Conservation (phyloP, 192 early-diverging fungal species). For the Thoreauomyces humboldtii region DNA sequence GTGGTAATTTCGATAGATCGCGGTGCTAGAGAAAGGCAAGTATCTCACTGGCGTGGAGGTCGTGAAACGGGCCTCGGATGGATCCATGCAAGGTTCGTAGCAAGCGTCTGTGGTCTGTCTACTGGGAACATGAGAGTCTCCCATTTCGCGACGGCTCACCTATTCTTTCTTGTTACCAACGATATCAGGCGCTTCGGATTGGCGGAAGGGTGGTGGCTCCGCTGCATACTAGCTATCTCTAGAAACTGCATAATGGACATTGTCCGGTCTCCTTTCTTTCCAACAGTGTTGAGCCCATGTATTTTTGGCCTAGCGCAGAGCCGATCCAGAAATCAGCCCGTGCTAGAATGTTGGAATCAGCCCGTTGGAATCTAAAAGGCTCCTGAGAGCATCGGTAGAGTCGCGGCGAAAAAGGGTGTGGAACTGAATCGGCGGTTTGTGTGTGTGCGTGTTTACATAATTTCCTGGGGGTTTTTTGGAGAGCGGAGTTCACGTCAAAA, state of each 20-base stretch:
- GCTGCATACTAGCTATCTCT: slow-evolving; percentile 34
- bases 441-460: too few relatives aligned
- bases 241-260: not conserved
- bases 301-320: too few relatives aligned
- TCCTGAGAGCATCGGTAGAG: too few relatives aligned
- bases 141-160: not conserved
- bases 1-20: not conserved
- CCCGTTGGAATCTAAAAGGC: too few relatives aligned
- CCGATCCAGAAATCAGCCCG: too few relatives aligned
- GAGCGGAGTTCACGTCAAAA: too few relatives aligned
- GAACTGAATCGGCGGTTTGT: too few relatives aligned
- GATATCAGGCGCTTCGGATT: slow-evolving; percentile 38
- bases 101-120: not conserved
- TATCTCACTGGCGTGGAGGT: slow-evolving; percentile 36
- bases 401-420: too few relatives aligned
- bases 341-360: too few relatives aligned
- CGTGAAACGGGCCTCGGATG: slow-evolving; percentile 27
- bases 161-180: not conserved
- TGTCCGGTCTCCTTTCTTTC: too few relatives aligned
- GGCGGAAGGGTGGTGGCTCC: slow-evolving; percentile 39
- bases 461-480: too few relatives aligned
- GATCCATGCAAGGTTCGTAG: slow-evolving; percentile 32
- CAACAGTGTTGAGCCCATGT: too few relatives aligned
- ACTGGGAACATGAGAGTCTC: not conserved
- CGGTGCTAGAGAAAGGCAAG: slow-evolving; percentile 1